A percentile compares a stretch with the other conserved stretches of the same genome.
Conservation (phyloP, 2,329 filamentous ascomycete species). For the Leptographium galeiforme region DNA sequence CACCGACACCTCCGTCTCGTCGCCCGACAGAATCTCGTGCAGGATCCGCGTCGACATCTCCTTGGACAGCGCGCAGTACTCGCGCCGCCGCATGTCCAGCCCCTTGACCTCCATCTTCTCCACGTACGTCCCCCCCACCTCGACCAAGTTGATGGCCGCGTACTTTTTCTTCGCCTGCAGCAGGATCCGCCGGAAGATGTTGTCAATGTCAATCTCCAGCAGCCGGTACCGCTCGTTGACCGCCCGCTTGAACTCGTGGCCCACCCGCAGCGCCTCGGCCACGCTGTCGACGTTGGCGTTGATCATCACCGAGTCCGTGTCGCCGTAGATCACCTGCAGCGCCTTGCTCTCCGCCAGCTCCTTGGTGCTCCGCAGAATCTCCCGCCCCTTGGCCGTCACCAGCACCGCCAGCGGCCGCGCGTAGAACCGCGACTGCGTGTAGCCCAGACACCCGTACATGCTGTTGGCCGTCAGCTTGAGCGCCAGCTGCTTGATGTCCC, state of each 20-base stretch:
- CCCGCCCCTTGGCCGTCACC: slow-evolving; percentile 92
- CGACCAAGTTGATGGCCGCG: slow-evolving; percentile 85
- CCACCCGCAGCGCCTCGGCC: slow-evolving; percentile 78
- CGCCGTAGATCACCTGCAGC: slow-evolving; percentile 93
- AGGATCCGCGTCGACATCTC: slow-evolving; percentile 82
- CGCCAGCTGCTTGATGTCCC: slow-evolving; percentile 96
- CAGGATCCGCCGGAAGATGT: slow-evolving; percentile 84
- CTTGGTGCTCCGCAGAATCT: slow-evolving; percentile 93
- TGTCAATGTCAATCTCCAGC: slow-evolving; percentile 96
- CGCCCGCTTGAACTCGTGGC: slow-evolving; percentile 84
- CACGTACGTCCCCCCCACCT: slow-evolving; percentile 75
- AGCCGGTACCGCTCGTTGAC: slow-evolving; percentile 90
- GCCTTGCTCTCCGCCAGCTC: slow-evolving; percentile 84
- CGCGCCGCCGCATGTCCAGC: slow-evolving; percentile 92
- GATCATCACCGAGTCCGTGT: slow-evolving; percentile 99
- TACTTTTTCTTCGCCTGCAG: slow-evolving; percentile 99
- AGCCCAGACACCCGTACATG: slow-evolving; percentile 98
- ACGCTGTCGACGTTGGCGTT: slow-evolving; percentile 96
- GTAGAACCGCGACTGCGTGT: slow-evolving; percentile 94
- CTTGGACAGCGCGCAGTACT: slow-evolving; percentile 92
- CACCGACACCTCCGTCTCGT: slow-evolving; percentile 79
- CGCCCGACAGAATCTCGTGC: slow-evolving; percentile 88
- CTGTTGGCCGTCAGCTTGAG: slow-evolving; percentile 97
- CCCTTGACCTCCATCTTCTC: slow-evolving; percentile 98
- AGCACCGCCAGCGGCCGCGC: slow-evolving; percentile 88